These are phyloP conservation scores for Microbotryum intermedium DNA, from an alignment of 1,284 basidiomycete genomes.

Conservation along the genomic window DNA sequence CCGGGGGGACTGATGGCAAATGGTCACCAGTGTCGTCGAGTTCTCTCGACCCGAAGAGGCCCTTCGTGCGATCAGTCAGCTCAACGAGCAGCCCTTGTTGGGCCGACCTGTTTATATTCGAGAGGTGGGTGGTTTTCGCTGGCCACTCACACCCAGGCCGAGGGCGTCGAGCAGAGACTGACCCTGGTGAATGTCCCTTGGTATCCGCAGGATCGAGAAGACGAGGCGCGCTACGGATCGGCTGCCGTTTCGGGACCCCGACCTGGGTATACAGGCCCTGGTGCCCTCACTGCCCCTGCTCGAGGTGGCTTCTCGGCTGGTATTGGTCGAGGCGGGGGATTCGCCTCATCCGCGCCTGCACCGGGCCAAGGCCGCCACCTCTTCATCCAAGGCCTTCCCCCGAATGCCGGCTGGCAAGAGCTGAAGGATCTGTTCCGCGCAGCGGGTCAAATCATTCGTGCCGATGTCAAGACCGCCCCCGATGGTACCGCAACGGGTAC, in stretches of 20 bases:
- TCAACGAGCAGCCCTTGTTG: slow-evolving; percentile 77
- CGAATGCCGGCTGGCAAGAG: slow-evolving; percentile 95
- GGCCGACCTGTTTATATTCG: slow-evolving; percentile 92
- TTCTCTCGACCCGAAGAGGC: slow-evolving; percentile 75
- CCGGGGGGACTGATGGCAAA: too few relatives aligned
- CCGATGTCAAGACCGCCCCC: slow-evolving; percentile 82
- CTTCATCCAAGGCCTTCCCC: slow-evolving; percentile 51
- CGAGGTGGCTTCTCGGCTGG: slow-evolving; percentile 10
- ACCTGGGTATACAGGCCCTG: slow-evolving; percentile 29
- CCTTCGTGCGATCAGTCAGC: slow-evolving; percentile 71
- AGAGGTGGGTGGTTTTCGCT: slow-evolving; percentile 54
- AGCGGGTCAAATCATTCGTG: slow-evolving; percentile 84
- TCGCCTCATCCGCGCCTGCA: slow-evolving; percentile 12
- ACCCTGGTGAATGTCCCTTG: background rate
- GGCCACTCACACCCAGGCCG: background rate
- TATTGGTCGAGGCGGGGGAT: slow-evolving; percentile 28
- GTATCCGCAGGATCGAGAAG: slow-evolving; percentile 77
- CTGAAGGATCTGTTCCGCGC: slow-evolving; percentile 91
- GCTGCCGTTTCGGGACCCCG: slow-evolving; percentile 61
- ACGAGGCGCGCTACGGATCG: slow-evolving; percentile 84
- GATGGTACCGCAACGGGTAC: slow-evolving; percentile 74
- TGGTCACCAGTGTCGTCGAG: slow-evolving; percentile 73
- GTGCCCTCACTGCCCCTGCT: slow-evolving; percentile 48
- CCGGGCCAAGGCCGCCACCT: slow-evolving; percentile 16
- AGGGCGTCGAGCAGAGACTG: background rate